A percentile compares a stretch with the other conserved stretches of the same genome.
phyloP scores from a whole-genome alignment of 441 rosid species.

The Cnidoscolus chayamansa region DNA sequence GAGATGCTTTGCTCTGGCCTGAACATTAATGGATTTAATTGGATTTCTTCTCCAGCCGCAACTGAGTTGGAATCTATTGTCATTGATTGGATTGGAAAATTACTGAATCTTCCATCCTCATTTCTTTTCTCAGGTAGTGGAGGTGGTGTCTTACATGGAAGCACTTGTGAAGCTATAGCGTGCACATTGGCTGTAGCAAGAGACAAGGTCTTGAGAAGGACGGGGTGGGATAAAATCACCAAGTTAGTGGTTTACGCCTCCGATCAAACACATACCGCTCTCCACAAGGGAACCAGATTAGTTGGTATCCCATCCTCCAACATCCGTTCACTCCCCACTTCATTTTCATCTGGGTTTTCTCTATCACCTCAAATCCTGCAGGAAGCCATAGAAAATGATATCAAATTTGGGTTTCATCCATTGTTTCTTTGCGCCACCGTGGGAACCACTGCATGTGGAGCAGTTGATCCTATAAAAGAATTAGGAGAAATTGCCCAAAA shows the following conservation, averaged over 20 bases:
- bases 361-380: conserved; percentile 12
- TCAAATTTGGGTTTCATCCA: conserved; percentile 25
- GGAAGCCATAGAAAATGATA: conserved; percentile 15
- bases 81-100: conserved; percentile 34
- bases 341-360: conserved; percentile 19
- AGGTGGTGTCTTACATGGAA: conserved; percentile 39
- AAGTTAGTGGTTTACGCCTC: conserved; percentile 37
- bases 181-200: conserved; percentile 36
- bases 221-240: conserved; percentile 18
- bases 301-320: conserved; percentile 29
- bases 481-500: conserved; percentile 25
- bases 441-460: conserved; percentile 33
- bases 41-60: conserved; percentile 30
- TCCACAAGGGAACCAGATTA: conserved; percentile 28
- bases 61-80: conserved; percentile 34
- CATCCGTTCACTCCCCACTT: conserved; percentile 19
- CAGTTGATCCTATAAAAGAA: conserved; percentile 32
- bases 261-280: conserved; percentile 34
- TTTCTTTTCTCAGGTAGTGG: conserved; percentile 37
- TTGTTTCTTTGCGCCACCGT: conserved; percentile 29
- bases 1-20: conserved; percentile 38
- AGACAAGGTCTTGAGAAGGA: conserved; percentile 15
- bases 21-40: conserved; percentile 32
- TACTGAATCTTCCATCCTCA: conserved; percentile 31
- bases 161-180: conserved; percentile 30